Conservation (phyloP, 768 basidiomycete genomes). For the Pleurotus giganteus region DNA sequence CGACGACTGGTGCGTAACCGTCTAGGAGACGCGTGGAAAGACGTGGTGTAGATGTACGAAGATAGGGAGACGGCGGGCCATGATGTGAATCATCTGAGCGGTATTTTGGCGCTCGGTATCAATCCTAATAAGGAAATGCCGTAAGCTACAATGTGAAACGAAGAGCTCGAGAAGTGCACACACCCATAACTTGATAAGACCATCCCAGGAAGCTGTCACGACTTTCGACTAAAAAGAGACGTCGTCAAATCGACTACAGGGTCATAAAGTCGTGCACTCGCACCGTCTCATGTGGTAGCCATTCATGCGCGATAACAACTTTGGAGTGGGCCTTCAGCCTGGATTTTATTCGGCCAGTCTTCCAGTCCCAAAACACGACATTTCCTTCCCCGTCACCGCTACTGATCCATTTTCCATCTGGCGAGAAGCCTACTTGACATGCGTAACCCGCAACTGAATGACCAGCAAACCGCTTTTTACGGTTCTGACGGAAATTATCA, state of each 20-base stretch:
- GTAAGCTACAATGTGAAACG: slow-evolving; percentile 11
- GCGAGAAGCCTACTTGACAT: slow-evolving; percentile 95
- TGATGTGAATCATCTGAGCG: not conserved
- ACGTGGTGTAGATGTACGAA: not conserved
- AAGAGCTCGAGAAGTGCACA: slow-evolving; percentile 24
- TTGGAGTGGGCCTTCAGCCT: slow-evolving; percentile 86
- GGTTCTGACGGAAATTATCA: slow-evolving; percentile 97
- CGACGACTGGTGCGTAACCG: not conserved
- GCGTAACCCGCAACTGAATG: slow-evolving; percentile 98
- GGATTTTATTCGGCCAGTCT: slow-evolving; percentile 94
- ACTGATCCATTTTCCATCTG: slow-evolving; percentile 97
- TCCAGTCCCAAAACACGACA: slow-evolving; percentile 99
- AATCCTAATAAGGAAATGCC: slow-evolving; percentile 33
- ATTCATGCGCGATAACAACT: slow-evolving; percentile 97
- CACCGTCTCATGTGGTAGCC: slow-evolving; percentile 97
- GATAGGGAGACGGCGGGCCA: slow-evolving; percentile 1
- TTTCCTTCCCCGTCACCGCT: slow-evolving; percentile 95
- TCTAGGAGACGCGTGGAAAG: slow-evolving; percentile 11
- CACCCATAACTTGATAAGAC: slow-evolving; percentile 97
- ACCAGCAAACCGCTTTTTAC: slow-evolving; percentile 97
- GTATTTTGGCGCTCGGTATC: slow-evolving; percentile 15
- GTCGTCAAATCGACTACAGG: slow-evolving; percentile 26
- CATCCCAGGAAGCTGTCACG: slow-evolving; percentile 97
- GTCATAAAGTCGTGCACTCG: slow-evolving; percentile 52
- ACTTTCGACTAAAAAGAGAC: slow-evolving; percentile 76